Evolutionary conservation across 2,329 filamentous ascomycete species (phyloP).

Genomic region (Falciphora oryzae): DNA sequence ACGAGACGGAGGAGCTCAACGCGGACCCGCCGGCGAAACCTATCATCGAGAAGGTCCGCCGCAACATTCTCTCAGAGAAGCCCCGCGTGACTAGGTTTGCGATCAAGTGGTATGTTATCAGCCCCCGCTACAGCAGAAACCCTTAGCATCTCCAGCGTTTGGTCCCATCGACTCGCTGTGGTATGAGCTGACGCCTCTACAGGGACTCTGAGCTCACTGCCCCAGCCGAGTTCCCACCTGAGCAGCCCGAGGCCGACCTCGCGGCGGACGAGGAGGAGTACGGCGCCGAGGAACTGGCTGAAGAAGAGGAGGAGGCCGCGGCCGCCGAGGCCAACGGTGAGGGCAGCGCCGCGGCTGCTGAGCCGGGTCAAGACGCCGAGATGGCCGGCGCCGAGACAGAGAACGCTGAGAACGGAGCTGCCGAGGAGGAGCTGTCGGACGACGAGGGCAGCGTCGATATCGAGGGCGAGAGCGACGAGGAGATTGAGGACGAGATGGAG

Average conservation of each 20-base stretch:
- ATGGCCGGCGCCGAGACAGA: slow-evolving; percentile 27
- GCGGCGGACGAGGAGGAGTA: slow-evolving; percentile 83
- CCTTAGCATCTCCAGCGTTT: not conserved
- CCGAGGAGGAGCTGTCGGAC: slow-evolving; percentile 32
- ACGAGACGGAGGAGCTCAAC: slow-evolving; percentile 83
- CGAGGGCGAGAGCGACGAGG: slow-evolving; percentile 34
- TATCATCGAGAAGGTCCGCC: slow-evolving; percentile 82
- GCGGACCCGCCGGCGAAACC: slow-evolving; percentile 89
- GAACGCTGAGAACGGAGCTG: slow-evolving; percentile 21
- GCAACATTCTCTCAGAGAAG: slow-evolving; percentile 95
- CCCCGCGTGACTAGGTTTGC: slow-evolving; percentile 94
- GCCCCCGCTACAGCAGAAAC: not conserved
- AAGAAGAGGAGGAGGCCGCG: slow-evolving; percentile 54
- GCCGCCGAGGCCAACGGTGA: slow-evolving; percentile 27
- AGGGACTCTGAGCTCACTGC: slow-evolving; percentile 98
- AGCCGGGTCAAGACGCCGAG: slow-evolving; percentile 22
- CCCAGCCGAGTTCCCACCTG: slow-evolving; percentile 90
- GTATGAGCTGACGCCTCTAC: slow-evolving; percentile 6
- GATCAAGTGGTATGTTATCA: slow-evolving; percentile 83
- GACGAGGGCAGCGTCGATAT: slow-evolving; percentile 31
- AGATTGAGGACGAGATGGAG: slow-evolving; percentile 29
- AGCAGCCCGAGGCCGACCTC: slow-evolving; percentile 92
- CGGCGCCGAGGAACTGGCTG: slow-evolving; percentile 81
- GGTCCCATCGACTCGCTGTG: not conserved
- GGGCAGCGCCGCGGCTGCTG: slow-evolving; percentile 7